Evolutionary conservation across 2,329 filamentous ascomycete genomes (phyloP).

Genomic region (Hymenoscyphus fraxineus): DNA sequence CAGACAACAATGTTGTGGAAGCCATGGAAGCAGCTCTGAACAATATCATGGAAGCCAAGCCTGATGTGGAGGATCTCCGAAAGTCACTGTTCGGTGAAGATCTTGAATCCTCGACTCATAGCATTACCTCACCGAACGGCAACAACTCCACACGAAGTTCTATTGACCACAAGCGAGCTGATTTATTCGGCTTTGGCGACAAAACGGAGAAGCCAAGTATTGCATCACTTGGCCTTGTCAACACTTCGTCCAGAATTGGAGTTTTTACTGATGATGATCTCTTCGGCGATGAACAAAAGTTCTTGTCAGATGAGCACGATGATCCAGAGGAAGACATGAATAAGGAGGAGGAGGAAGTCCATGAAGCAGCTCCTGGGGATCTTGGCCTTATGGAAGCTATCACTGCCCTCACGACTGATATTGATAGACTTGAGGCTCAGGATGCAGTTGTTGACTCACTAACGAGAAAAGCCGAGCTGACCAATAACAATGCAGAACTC

Average conservation of each 20-base stretch:
- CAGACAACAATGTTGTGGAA: slow-evolving; percentile 78
- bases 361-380: slow-evolving; percentile 91
- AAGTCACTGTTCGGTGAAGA: slow-evolving; percentile 64
- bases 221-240: slow-evolving; percentile 85
- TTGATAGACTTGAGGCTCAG: slow-evolving; percentile 82
- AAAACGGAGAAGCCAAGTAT: slow-evolving; percentile 73
- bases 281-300: slow-evolving; percentile 83
- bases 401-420: slow-evolving; percentile 79
- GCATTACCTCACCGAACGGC: slow-evolving; percentile 49
- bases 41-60: slow-evolving; percentile 82
- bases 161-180: slow-evolving; percentile 49
- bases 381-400: slow-evolving; percentile 92
- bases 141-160: slow-evolving; percentile 60
- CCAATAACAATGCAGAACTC: slow-evolving; percentile 91
- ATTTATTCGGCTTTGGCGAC: slow-evolving; percentile 42
- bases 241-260: slow-evolving; percentile 78
- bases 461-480: slow-evolving; percentile 90
- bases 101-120: slow-evolving; percentile 42
- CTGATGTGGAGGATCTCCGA: slow-evolving; percentile 60
- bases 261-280: slow-evolving; percentile 94
- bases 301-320: slow-evolving; percentile 80
- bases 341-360: slow-evolving; percentile 72
- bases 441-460: slow-evolving; percentile 89
- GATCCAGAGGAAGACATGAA: slow-evolving; percentile 56
- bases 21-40: slow-evolving; percentile 90